Base-by-base conservation (phyloP, 2,329 filamentous ascomycete species). In the Diplocarpon mali region DNA sequence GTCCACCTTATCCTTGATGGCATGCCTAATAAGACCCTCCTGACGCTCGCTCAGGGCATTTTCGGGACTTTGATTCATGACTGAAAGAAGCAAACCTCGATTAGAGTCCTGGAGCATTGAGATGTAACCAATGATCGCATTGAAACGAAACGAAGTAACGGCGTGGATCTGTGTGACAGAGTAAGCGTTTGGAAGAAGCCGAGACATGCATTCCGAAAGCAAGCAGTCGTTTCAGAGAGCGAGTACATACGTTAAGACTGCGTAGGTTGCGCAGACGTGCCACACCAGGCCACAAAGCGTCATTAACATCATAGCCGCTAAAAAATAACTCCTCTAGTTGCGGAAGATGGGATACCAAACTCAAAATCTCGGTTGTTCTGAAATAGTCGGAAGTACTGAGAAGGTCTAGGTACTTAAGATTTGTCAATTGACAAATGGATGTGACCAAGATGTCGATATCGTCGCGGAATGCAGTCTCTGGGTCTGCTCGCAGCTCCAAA, bases 301-400 rank as follows among this genome's bases (percentile, higher is more conserved):
- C 71, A 5, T 70, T 67, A 16, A 73, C 60, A 13, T 72, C 71
- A 35, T 69, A 66, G 8, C 78, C 77, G 35, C 68, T 70, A 39
- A 82, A 69, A 36, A 66, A 70, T 12, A 83, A 60, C 11, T 75
- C 69, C 51, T 79, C 73, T 0, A 84, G 65, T 13, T 65, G 46
- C 17, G 24, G 29, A 6, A 60, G 61, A 9, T 64, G 58, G 1
- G 57, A 48, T 17, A 70, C 65, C 13, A 83, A 65, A 2, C 54
- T 54, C 10, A 64, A 57, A 29, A 82, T 63, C 32, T 80, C 70
- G 8, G 64, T 59, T 7, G 69, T 62, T 0, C 61, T 65, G 47
- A 81, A 70, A 39, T 67, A 67, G 34, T 76, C 69, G 2, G 66
- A 70, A 4, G 75, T 66, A 27, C 70, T 65, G 28, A 69, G 65